Evolutionary conservation across 805 yeast species (phyloP).

Genomic region (Cyberlindnera nakhonratchasimensis): DNA sequence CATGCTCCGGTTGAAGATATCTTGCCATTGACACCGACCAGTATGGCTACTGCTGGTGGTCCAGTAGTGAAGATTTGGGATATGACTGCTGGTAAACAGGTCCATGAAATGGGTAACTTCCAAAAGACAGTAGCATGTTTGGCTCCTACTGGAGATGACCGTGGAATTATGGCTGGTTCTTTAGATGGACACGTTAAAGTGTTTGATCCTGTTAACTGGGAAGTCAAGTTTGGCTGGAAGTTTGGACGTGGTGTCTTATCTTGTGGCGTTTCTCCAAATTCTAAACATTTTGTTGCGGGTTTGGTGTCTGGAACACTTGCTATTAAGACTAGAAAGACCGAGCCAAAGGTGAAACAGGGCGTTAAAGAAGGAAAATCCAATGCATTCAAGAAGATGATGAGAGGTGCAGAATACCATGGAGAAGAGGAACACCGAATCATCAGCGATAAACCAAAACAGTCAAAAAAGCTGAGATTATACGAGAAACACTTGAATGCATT

Average conservation of each 20-base stretch:
- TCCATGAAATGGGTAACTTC: conserved; percentile 77
- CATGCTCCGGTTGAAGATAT: conserved; percentile 83
- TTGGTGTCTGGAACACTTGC: conserved; percentile 85
- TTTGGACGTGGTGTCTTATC: conserved; percentile 90
- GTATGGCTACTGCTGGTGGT: conserved; percentile 74
- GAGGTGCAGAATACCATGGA: conserved; percentile 89
- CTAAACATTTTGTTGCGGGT: conserved; percentile 89
- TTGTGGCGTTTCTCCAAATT: conserved; percentile 84
- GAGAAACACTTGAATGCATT: conserved; percentile 84
- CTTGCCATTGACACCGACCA: conserved; percentile 67
- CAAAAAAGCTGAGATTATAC: conserved; percentile 71
- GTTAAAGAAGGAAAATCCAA: conserved; percentile 47
- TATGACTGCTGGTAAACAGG: conserved; percentile 66
- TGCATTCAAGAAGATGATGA: conserved; percentile 75
- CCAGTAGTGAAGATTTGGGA: conserved; percentile 90
- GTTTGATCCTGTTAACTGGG: conserved; percentile 78
- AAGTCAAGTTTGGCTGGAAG: conserved; percentile 95
- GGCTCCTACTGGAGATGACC: conserved; percentile 59
- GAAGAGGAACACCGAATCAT: conserved; percentile 77
- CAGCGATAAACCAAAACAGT: conserved; percentile 48
- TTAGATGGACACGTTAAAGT: conserved; percentile 97
- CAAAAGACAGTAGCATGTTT: conserved; percentile 91
- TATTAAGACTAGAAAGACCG: conserved; percentile 68
- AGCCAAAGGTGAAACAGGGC: conserved; percentile 12
- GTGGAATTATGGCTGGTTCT: conserved; percentile 89